phyloP scores from a whole-genome alignment of 2,329 filamentous ascomycete genomes.

The Cladosporium sp. region DNA sequence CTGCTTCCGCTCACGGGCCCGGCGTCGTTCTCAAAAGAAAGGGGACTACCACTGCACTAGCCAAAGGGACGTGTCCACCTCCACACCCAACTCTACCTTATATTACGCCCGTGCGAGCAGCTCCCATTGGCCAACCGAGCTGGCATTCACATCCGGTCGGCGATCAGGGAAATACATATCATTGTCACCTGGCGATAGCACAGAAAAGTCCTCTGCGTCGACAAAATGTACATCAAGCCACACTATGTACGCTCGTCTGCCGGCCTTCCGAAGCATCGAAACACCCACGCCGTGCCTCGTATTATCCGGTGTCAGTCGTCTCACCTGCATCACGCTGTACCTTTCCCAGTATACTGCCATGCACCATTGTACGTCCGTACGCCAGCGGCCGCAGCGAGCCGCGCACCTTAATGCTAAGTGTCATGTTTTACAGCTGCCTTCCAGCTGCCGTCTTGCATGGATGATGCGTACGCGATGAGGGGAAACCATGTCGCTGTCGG shows the following conservation, averaged over 20 bases:
- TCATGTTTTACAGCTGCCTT: constrained; percentile 8
- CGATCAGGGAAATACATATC: not conserved
- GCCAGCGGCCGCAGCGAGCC: not conserved
- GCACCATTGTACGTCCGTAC: not conserved
- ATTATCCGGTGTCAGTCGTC: constrained; percentile 4
- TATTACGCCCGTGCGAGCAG: not conserved
- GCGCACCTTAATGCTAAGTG: constrained; percentile 6
- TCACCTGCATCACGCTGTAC: constrained; percentile 12
- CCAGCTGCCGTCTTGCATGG: not conserved
- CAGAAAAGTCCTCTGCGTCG: not conserved
- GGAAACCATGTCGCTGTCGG: not conserved
- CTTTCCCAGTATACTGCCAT: not conserved
- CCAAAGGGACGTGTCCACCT: constrained; percentile 4
- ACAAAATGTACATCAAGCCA: not conserved
- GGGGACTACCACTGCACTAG: not conserved
- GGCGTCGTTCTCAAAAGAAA: constrained; percentile 7
- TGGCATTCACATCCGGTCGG: not conserved
- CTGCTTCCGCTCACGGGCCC: constrained; percentile 7
- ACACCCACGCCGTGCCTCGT: constrained; percentile 7
- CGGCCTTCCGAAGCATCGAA: not conserved
- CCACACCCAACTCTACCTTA: constrained; percentile 9
- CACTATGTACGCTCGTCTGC: not conserved
- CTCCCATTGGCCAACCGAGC: not conserved
- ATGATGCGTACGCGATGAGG: constrained; percentile 8
- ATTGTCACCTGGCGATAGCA: not conserved